These are phyloP conservation scores for Aciculoconidium aculeatum DNA, from an alignment of 805 yeast species.

Conservation along the genomic window DNA sequence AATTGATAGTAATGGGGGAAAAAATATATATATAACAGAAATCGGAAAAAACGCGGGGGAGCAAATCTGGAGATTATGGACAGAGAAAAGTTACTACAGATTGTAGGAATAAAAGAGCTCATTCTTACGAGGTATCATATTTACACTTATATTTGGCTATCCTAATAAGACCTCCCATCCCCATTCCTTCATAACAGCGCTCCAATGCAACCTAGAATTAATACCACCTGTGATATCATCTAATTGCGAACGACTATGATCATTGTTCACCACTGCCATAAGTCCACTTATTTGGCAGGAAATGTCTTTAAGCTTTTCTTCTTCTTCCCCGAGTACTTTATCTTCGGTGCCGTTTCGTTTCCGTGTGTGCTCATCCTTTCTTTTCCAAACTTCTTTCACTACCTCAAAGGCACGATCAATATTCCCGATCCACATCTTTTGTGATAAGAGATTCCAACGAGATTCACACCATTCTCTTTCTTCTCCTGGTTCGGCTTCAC, in stretches of 20 bases:
- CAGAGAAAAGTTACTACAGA: too few species aligned
- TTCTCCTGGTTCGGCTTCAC: constrained; percentile 55
- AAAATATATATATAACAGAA: too few species aligned
- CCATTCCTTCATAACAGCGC: constrained; percentile 68
- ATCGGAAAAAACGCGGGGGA: too few species aligned
- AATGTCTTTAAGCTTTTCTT: constrained; percentile 16
- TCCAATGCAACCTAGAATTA: constrained; percentile 57
- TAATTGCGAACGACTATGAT: constrained; percentile 21
- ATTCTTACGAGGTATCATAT: too few species aligned
- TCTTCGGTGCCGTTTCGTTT: constrained; percentile 17
- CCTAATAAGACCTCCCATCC: constrained; percentile 68
- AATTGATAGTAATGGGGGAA: too few species aligned
- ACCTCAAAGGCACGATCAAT: constrained; percentile 62
- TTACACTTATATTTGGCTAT: too few species aligned
- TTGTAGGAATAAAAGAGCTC: too few species aligned
- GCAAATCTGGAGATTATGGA: too few species aligned
- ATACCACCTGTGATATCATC: constrained; percentile 35
- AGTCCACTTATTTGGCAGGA: constrained; percentile 34
- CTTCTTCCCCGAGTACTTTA: constrained; percentile 10
- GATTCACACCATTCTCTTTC: constrained; percentile 58
- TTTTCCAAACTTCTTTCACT: constrained; percentile 65
- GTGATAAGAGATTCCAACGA: constrained; percentile 50
- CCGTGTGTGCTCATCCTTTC: constrained; percentile 43
- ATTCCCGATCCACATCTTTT: constrained; percentile 60
- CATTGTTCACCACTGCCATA: constrained; percentile 34